A percentile compares a stretch with the other conserved stretches of the same genome.
Evolutionary conservation across 805 yeast genomes (phyloP).

Genomic region (Kluyveromyces dobzhanskii): DNA sequence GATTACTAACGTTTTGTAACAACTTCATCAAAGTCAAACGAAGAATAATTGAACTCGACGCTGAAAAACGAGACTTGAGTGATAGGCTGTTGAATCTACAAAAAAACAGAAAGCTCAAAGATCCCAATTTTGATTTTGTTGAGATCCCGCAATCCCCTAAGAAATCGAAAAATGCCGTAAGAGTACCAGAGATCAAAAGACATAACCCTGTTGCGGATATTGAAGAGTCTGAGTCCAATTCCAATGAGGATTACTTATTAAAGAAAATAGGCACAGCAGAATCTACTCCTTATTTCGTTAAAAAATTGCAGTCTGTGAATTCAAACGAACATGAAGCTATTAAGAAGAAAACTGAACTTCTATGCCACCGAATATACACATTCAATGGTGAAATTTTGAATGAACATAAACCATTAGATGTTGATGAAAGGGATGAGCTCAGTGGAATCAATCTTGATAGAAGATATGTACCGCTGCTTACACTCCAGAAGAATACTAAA

Average conservation of each 20-base stretch:
- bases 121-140: constrained; percentile 20
- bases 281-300: constrained; percentile 28
- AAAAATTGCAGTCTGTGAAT: constrained; percentile 23
- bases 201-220: neutral
- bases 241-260: neutral
- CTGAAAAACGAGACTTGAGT: constrained; percentile 19
- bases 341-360: constrained; percentile 18
- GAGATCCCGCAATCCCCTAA: constrained; percentile 26
- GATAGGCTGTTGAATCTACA: constrained; percentile 16
- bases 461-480: constrained; percentile 37
- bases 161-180: constrained; percentile 13
- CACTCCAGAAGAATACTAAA: constrained; percentile 32
- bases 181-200: neutral
- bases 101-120: constrained; percentile 8
- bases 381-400: constrained; percentile 26
- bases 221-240: neutral
- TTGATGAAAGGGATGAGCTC: constrained; percentile 38
- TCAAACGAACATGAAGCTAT: constrained; percentile 18
- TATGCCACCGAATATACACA: constrained; percentile 33
- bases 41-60: constrained; percentile 19
- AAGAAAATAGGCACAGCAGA: constrained; percentile 3
- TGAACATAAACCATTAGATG: constrained; percentile 23
- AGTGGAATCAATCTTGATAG: constrained; percentile 37
- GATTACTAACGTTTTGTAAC: neutral
- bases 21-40: neutral